Evolutionary conservation across 2,329 filamentous ascomycete genomes (phyloP), one percentile per base, ranked within the genome.

Genomic region (Graphilbum fragrans): DNA sequence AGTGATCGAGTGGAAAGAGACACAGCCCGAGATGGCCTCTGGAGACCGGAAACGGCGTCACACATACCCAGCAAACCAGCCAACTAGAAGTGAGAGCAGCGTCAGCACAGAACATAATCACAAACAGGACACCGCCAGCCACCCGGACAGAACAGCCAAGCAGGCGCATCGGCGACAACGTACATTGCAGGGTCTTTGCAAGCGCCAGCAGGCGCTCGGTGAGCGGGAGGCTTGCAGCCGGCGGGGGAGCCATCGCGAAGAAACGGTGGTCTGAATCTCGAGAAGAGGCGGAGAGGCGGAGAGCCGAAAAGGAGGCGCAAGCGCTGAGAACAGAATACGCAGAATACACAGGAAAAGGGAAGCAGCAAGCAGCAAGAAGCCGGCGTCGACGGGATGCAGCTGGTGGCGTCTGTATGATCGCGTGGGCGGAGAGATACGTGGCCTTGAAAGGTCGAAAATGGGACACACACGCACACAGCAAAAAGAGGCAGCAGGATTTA

Each of bases 101-200:
- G 20, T 22, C 45, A 39, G 44, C 42, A 43, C 35, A 46, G 25
- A 46, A 46, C 19, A 27, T 16, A 4, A 32, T 17, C 5, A 37
- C 20, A 32, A 16, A 16, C 21, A 45, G 29, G 37, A 42, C 29
- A 27, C 8, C 25, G 12, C 29, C 7, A 7, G 29, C 29, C 29
- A 31, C 7, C 11, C 6, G 14, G 14, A 5, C 6, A 14, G 14
- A 10, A 14, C 29, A 31, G 5, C 49, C 36, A 29, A 39, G 36
- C 34, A 21, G 40, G 37, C 37, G 35, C 47, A n/a, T 11, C 12
- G 12, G 14, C 10, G n/a, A n/a, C 37, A 42, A 49, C 62, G 62
- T 77, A 82, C 90, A 98, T 70, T 96, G 92, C 52, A 96, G 71
- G 36, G 88, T 96, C 63, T 94, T 80, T 51, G 82, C 87, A 52